Base-by-base conservation (phyloP, 805 yeast species). In the Candida corydali region DNA sequence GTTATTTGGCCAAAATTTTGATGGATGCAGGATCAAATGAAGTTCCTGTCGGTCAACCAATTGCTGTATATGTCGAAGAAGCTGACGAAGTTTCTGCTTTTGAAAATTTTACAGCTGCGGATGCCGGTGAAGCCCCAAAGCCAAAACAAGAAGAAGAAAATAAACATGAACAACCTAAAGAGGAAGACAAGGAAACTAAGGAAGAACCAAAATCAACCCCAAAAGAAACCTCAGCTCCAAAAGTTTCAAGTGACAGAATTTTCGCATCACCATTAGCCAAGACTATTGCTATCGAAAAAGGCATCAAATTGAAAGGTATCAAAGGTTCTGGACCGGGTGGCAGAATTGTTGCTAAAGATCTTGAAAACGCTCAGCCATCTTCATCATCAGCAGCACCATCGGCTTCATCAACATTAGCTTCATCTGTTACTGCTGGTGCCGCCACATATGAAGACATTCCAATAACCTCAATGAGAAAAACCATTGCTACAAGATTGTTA, bases 261-360 rank as follows among this genome's bases (percentile, higher is more conserved):
- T 61, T 86, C 49, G 98, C 98, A 30, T 89, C 98, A 43, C 98
- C 98, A 41, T 70, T 84, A 47, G 98, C 98, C 43, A 91, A 91
- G 75, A 80, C 79, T 48, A 70, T 93, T 46, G 98, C 98, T 42
- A 73, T 89, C 49, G 96, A 91, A 63, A 78, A 82, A 63, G 98
- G 98, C 53, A 72, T 91, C 55, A 75, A 94, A 29, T 76, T 91
- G 55, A 86, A 84, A 69, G 78, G 78, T 52, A 71, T 93, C 56
- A 78, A 78, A 63, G 98, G 98, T 56, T 66, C 96, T 29, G 98
- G 98, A 51, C 98, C 98, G 58, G 74, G 75, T 55, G 98, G 98
- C 50, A 86, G 98, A 73, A 86, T 93, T 59, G 74, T 86, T 47
- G 93, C 89, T 55, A 79, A 79, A 53, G 98, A 93, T 60, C 84